Conservation (phyloP, 441 rosid genomes). For the Francoa sonchifolia region DNA sequence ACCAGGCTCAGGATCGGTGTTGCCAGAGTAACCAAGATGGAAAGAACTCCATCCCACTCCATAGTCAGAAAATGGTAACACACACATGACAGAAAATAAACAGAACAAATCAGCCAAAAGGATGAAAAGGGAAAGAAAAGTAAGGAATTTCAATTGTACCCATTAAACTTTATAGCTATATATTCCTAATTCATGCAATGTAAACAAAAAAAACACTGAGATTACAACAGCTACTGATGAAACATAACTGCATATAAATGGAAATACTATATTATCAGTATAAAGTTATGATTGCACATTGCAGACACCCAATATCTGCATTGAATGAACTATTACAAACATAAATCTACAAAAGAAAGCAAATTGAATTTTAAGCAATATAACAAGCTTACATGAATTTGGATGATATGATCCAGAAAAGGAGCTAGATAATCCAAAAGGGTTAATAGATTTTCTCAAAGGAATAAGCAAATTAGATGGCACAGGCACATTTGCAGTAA, state of each 20-base stretch:
- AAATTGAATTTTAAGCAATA: neutral
- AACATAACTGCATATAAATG: conserved; percentile 6
- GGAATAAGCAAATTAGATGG: conserved; percentile 63
- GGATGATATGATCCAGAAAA: conserved; percentile 25
- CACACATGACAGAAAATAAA: neutral
- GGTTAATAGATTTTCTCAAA: conserved; percentile 45
- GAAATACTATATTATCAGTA: conserved; percentile 6
- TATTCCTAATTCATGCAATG: conserved; percentile 11
- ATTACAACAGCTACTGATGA: conserved; percentile 8
- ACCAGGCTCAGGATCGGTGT: conserved; percentile 58
- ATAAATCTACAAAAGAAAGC: neutral
- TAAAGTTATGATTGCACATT: neutral
- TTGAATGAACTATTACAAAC: neutral
- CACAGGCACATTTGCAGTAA: conserved; percentile 61
- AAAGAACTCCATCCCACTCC: conserved; percentile 56
- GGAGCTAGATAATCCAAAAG: conserved; percentile 27
- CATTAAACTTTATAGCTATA: conserved; percentile 6
- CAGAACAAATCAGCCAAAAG: neutral
- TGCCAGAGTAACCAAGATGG: conserved; percentile 41
- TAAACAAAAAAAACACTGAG: conserved; percentile 6
- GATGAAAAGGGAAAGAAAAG: neutral
- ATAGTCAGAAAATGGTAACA: conserved; percentile 1
- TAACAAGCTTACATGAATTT: conserved; percentile 34
- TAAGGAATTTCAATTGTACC: neutral
- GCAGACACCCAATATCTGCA: neutral